Evolutionary conservation across 345 rosid genomes (phyloP), one percentile per base, ranked within the genome.

Genomic region (Sonneratia alba): DNA sequence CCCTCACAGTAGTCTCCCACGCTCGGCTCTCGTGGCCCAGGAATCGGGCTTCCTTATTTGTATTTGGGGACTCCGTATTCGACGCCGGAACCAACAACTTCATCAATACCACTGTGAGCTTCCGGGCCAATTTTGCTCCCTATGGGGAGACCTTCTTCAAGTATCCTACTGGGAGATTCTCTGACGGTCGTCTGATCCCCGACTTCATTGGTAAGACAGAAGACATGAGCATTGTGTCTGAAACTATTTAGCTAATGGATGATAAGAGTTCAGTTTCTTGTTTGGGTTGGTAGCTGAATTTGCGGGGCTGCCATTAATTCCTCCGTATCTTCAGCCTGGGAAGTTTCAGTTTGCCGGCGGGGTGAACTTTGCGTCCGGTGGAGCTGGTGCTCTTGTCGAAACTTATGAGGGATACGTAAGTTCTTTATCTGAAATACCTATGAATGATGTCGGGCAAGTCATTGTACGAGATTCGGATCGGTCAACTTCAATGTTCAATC

Each of bases 21-120:
- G 49, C 49, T 47, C 43, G 43, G 49, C 49, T 47, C 49, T 40
- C 43, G 43, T 40, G 49, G 49, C 49, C 49, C 11, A 10, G 14
- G 14, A 47, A 47, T 10, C 49, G 49, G 14, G 49, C 49, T 1
- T 3, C 49, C 14, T 10, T 47, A 10, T 47, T 47, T 10, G 49
- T 47, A 10, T 78, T 82, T 19, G 85, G 87, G n/a, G 87, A 84
- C 65, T 82, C 87, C 0, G 0, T 75, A 0, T 78, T 74, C 34
- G 84, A 84, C 53, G 73, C 70, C 2, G 85, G 85, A 37, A 76
- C 79, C 59, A 82, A 82, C 16, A 77, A 80, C 73, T 82, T 71
- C 45, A 72, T 80, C 40, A 69, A 74, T 63, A 69, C 74, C 53
- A 73, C 74, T 2, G 21, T 34, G 15, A 68, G 42, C n/a, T 53